Evolutionary conservation across 2,329 filamentous ascomycete species (phyloP), one percentile per base, ranked within the genome.

Genomic region (Ophiosphaerella narmari): DNA sequence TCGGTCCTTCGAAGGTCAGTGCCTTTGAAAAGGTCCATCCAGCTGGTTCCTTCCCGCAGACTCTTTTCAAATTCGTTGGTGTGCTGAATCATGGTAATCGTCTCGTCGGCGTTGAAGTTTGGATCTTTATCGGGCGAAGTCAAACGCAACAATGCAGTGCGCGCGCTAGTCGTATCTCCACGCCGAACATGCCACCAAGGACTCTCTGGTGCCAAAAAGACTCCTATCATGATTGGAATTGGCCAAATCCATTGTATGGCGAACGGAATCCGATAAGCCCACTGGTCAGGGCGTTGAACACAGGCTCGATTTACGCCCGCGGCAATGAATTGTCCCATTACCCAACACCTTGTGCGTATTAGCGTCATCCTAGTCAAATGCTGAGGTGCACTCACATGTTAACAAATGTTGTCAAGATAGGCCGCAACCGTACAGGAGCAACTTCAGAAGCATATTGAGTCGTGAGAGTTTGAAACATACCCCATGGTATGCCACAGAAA

Each of bases 51-150:
- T 12, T 78, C 77, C 26, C 52, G 50, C 47, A 90, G 87, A 69
- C 82, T 77, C 66, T 89, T 82, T 70, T 96, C 91, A n/a, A 95
- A 76, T 1, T 88, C 87, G 1, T 88, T 91, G 1, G 91, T 96
- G 66, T 94, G 89, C 3, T 90, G 84, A 85, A 96, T 96, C 89
- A 95, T 93, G 58, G 89, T 86, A 52, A 96, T 81, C 0, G 89
- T 94, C 7, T 67, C 62, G 39, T 68, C 66, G 7, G 60, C 55
- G 21, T 68, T 63, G 50, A 65, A 65, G 23, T 86, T 82, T 0
- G 84, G 85, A 53, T 90, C 84, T 38, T 77, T 77, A 52, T 83
- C 77, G 5, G 77, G 65, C 57, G 81, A 86, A 1, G 87, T 89
- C 21, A 90, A 75, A 3, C 87, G 83, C 40, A 86, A 74, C 16